phyloP scores from a whole-genome alignment of 257 asterid genomes.

The Forsythia suspensa region DNA sequence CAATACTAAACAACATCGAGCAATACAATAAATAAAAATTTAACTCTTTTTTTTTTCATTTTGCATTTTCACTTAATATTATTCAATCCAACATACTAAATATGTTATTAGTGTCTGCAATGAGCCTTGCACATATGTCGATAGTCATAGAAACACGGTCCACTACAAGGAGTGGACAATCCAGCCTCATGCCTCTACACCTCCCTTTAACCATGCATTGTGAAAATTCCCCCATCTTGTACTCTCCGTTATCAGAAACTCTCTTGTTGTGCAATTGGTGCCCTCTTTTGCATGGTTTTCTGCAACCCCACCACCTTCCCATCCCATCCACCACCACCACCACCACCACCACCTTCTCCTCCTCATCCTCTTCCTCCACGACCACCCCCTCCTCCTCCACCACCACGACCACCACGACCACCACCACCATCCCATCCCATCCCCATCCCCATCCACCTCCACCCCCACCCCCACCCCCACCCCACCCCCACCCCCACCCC shows the following conservation, averaged over 20 bases:
- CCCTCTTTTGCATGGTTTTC: slow-evolving; percentile 10
- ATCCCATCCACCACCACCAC: slow-evolving; percentile 45
- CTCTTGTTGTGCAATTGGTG: slow-evolving; percentile 18
- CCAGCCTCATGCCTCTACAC: slow-evolving; percentile 45
- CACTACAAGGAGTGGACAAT: slow-evolving; percentile 61
- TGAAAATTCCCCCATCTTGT: slow-evolving; percentile 46
- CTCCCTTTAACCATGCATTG: slow-evolving; percentile 49
- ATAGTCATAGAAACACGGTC: slow-evolving; percentile 54
- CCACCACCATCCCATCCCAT: too few relatives aligned
- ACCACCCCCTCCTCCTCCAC: slow-evolving; percentile 14
- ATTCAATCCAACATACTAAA: background rate
- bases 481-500: slow-evolving; percentile 11
- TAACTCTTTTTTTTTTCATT: background rate
- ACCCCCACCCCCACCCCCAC: slow-evolving; percentile 8
- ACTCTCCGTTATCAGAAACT: slow-evolving; percentile 15
- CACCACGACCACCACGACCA: slow-evolving; percentile 55
- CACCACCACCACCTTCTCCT: slow-evolving; percentile 10
- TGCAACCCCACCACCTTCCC: slow-evolving; percentile 60
- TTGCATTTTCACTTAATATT: background rate
- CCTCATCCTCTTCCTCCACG: slow-evolving; percentile 25
- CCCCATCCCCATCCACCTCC: too few relatives aligned
- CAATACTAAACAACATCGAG: background rate
- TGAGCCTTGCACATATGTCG: slow-evolving; percentile 57
- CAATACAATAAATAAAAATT: background rate
- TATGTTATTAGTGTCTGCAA: slow-evolving; percentile 21